A percentile compares a stretch with the other conserved stretches of the same genome.
Conservation (phyloP, 305 asterid genomes). For the Fraxinus ornus region DNA sequence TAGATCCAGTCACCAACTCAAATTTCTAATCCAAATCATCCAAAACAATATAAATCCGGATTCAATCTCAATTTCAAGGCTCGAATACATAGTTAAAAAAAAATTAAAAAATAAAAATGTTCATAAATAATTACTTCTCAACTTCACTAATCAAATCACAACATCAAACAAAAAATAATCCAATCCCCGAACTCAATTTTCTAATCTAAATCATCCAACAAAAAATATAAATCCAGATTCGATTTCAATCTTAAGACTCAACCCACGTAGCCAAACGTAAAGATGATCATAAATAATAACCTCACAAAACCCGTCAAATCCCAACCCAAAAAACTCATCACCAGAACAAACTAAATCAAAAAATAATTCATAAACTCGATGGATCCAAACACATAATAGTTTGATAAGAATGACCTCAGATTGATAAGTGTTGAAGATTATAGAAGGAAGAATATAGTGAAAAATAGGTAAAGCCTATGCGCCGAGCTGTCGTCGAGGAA, state of each 20-base stretch:
- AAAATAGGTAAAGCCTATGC: not conserved
- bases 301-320: not conserved
- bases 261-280: not conserved
- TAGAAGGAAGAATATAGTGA: not conserved
- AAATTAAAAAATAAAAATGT: not conserved
- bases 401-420: not conserved
- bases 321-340: not conserved
- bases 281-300: not conserved
- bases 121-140: not conserved
- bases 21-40: not conserved
- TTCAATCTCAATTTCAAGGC: not conserved
- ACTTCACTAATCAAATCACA: not conserved
- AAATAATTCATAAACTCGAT: too few relatives aligned
- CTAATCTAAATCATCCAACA: not conserved
- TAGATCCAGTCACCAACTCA: not conserved
- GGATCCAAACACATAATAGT: not conserved
- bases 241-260: not conserved
- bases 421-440: not conserved
- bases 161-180: not conserved
- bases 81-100: not conserved
- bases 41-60: not conserved
- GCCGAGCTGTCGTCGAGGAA: not conserved
- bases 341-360: not conserved
- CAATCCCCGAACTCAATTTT: not conserved
- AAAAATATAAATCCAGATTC: not conserved